These are phyloP conservation scores for Alliaria petiolata DNA, from an alignment of 345 rosid species.

Conservation along the genomic window DNA sequence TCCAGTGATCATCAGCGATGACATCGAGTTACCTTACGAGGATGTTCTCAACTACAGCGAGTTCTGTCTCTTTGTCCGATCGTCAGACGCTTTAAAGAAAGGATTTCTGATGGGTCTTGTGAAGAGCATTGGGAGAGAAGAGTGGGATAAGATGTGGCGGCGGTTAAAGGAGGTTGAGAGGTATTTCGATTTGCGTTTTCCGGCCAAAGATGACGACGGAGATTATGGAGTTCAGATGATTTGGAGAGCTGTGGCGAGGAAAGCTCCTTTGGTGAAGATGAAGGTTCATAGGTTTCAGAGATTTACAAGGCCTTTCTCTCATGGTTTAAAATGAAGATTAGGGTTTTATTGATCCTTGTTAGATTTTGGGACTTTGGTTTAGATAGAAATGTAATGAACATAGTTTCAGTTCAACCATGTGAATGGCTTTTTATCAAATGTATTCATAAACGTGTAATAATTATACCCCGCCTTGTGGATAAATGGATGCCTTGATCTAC, in stretches of 20 bases:
- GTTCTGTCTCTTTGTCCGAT: constrained; percentile 80
- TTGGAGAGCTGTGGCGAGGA: constrained; percentile 85
- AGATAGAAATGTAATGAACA: background rate
- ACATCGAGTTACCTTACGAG: constrained; percentile 91
- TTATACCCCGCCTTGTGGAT: background rate
- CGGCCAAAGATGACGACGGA: constrained; percentile 50
- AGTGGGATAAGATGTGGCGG: constrained; percentile 74
- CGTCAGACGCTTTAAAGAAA: constrained; percentile 71
- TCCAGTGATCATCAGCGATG: constrained; percentile 88
- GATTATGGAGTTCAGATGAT: constrained; percentile 75
- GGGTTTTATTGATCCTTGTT: background rate
- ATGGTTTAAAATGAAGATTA: background rate
- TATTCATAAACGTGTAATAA: background rate
- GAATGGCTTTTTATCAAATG: background rate
- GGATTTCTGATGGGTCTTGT: constrained; percentile 60
- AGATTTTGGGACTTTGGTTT: background rate
- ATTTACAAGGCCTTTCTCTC: constrained; percentile 32
- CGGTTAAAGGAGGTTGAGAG: constrained; percentile 57
- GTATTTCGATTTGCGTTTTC: constrained; percentile 58
- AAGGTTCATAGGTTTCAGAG: constrained; percentile 62
- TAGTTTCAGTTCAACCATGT: background rate
- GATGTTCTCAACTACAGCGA: constrained; percentile 83
- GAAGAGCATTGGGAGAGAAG: constrained; percentile 61
- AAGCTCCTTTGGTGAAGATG: constrained; percentile 57
- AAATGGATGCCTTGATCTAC: background rate